Percentiles rank a stretch among this genome's conserved stretches.
These are phyloP conservation scores for Epichloe elymi DNA, from an alignment of 2,329 filamentous ascomycete genomes.

Conservation along the genomic window DNA sequence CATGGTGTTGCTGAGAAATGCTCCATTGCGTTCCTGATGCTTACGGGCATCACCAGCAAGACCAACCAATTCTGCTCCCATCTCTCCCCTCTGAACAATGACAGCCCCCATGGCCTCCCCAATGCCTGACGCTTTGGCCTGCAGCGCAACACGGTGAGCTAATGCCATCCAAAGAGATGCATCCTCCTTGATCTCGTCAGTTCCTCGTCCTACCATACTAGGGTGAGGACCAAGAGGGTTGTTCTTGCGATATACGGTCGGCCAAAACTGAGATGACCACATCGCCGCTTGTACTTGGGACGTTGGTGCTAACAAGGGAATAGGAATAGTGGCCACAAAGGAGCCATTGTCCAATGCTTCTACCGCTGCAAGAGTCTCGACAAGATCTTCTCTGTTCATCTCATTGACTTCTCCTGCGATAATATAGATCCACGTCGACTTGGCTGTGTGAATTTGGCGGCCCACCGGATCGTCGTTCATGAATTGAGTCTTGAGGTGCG, in stretches of 20 bases:
- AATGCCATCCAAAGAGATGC: slow-evolving; percentile 54
- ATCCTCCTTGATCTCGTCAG: slow-evolving; percentile 52
- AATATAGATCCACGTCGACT: slow-evolving; percentile 48
- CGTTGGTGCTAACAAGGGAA: slow-evolving; percentile 62
- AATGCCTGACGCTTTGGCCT: slow-evolving; percentile 42
- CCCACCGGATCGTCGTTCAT: slow-evolving; percentile 45
- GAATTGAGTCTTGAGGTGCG: slow-evolving; percentile 47
- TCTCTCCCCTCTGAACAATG: slow-evolving; percentile 51
- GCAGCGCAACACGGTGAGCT: slow-evolving; percentile 48
- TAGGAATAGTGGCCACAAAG: slow-evolving; percentile 49
- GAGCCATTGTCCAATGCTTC: slow-evolving; percentile 39
- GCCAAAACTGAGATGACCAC: slow-evolving; percentile 72
- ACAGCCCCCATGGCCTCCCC: slow-evolving; percentile 64
- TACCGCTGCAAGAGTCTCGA: slow-evolving; percentile 30
- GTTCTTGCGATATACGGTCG: slow-evolving; percentile 73
- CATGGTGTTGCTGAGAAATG: slow-evolving; percentile 54
- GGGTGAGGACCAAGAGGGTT: slow-evolving; percentile 80
- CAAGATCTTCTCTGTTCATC: slow-evolving; percentile 40
- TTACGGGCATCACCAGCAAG: slow-evolving; percentile 67
- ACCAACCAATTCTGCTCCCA: slow-evolving; percentile 47
- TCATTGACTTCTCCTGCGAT: slow-evolving; percentile 38
- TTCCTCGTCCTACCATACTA: slow-evolving; percentile 55
- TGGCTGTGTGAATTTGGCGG: slow-evolving; percentile 44
- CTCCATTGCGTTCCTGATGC: slow-evolving; percentile 37
- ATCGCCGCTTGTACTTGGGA: slow-evolving; percentile 60